phyloP scores from a whole-genome alignment of 2,329 filamentous ascomycete species.

The Ceratocystis eucalypticola region DNA sequence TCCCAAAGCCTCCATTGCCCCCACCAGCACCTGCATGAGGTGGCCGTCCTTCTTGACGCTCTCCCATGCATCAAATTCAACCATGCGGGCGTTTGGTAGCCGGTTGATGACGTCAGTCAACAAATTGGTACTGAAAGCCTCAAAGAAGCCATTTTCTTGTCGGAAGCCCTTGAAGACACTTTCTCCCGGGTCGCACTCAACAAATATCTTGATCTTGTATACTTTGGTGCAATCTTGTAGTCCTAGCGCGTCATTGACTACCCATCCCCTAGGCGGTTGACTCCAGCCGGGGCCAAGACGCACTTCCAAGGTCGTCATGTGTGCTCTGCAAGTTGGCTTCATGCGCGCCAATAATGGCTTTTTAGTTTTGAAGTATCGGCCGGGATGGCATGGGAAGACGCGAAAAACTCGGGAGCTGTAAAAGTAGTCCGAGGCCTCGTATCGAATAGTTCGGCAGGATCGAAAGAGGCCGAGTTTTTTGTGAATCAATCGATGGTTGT shows the following conservation, averaged over 20 bases:
- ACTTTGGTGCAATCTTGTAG: constrained; percentile 48
- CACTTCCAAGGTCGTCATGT: constrained; percentile 52
- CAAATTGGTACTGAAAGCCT: constrained; percentile 47
- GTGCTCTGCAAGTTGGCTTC: constrained; percentile 43
- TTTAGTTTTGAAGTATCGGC: constrained; percentile 59
- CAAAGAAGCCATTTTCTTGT: constrained; percentile 54
- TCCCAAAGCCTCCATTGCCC: constrained; percentile 35
- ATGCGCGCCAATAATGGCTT: constrained; percentile 56
- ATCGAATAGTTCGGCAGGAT: constrained; percentile 46
- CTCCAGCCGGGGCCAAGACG: constrained; percentile 61
- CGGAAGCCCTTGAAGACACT: constrained; percentile 55
- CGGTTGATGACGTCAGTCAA: constrained; percentile 42
- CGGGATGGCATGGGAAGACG: constrained; percentile 51
- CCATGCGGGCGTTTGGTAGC: constrained; percentile 40
- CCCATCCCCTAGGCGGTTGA: constrained; percentile 56
- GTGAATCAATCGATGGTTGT: constrained; percentile 49
- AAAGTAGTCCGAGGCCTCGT: constrained; percentile 51
- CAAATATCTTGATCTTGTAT: constrained; percentile 49
- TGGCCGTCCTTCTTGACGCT: constrained; percentile 51
- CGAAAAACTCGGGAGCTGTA: constrained; percentile 51
- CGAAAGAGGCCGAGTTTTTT: constrained; percentile 47
- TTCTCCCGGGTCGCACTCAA: constrained; percentile 59
- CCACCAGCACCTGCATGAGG: constrained; percentile 49
- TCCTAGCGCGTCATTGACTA: constrained; percentile 50
- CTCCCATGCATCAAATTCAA: constrained; percentile 58